Percentiles rank a stretch among this genome's conserved stretches.
These are phyloP conservation scores for Uronychia setigera DNA, from an alignment of 73 alveolate genomes.

Conservation along the genomic window DNA sequence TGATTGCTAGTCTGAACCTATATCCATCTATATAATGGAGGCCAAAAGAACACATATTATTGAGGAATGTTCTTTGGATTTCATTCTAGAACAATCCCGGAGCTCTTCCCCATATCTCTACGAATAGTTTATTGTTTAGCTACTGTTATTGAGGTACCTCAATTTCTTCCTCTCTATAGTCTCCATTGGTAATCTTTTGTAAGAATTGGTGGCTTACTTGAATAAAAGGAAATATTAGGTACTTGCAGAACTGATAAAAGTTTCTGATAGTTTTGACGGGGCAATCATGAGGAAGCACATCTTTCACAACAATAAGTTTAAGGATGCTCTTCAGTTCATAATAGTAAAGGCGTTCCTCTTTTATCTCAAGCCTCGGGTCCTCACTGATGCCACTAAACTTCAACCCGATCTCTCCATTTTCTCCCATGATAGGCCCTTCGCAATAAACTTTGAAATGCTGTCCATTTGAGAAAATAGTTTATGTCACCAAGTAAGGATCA, in stretches of 20 bases:
- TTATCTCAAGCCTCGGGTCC: background rate
- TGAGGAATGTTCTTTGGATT: background rate
- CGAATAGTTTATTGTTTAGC: background rate
- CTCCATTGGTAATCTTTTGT: too few species aligned
- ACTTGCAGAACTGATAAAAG: background rate
- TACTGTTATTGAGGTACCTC: background rate
- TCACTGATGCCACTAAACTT: conserved; percentile 8
- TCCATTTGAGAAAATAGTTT: background rate
- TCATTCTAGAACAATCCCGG: conserved; percentile 6
- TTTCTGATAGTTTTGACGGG: background rate
- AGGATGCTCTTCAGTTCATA: background rate
- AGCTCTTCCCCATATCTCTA: conserved; percentile 13
- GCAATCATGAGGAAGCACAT: background rate
- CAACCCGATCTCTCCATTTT: background rate
- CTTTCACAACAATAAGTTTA: conserved; percentile 2
- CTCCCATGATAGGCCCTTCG: background rate
- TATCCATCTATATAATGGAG: background rate
- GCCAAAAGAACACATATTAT: background rate
- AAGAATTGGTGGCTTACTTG: too few species aligned
- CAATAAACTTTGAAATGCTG: conserved; percentile 2
- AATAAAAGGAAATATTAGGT: background rate
- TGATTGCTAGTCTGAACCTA: conserved; percentile 2
- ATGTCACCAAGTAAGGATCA: background rate
- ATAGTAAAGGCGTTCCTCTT: background rate
- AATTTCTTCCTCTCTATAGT: background rate